These are phyloP conservation scores for Cerioporus squamosus DNA, from an alignment of 1,284 basidiomycete species.

Conservation along the genomic window DNA sequence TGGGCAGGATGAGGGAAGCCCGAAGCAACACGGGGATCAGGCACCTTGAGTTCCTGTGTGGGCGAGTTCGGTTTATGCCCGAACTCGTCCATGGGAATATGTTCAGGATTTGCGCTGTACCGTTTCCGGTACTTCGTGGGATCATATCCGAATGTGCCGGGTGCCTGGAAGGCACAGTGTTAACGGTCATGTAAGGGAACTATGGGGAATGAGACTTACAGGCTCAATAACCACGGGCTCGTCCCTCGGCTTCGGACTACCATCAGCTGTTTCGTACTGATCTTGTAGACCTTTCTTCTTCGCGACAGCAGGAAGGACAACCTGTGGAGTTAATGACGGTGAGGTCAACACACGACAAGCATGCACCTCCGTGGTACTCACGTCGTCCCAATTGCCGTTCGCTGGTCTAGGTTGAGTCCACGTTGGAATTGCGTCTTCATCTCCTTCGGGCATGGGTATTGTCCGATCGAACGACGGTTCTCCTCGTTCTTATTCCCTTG, in stretches of 20 bases:
- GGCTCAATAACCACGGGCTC: slow-evolving; percentile 45
- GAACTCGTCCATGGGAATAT: slow-evolving; percentile 71
- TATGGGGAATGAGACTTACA: slow-evolving; percentile 39
- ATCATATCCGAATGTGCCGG: slow-evolving; percentile 82
- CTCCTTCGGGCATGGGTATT: slow-evolving; percentile 63
- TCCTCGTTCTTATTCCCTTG: slow-evolving; percentile 29
- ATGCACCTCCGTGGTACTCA: slow-evolving; percentile 35
- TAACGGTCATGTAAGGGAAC: background rate
- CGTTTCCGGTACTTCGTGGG: slow-evolving; percentile 63
- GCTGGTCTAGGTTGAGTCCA: slow-evolving; percentile 74
- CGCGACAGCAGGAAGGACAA: slow-evolving; percentile 77
- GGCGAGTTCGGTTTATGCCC: slow-evolving; percentile 39
- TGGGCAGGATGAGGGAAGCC: slow-evolving; percentile 3
- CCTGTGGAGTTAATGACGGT: slow-evolving; percentile 36
- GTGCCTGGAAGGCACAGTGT: slow-evolving; percentile 54
- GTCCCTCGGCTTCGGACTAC: slow-evolving; percentile 57
- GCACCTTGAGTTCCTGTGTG: slow-evolving; percentile 28
- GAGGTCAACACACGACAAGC: background rate
- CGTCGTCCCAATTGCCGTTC: slow-evolving; percentile 80
- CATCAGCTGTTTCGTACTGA: slow-evolving; percentile 67
- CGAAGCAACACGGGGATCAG: slow-evolving; percentile 3
- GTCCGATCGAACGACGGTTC: slow-evolving; percentile 53
- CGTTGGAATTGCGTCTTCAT: slow-evolving; percentile 70
- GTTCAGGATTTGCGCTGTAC: slow-evolving; percentile 36
- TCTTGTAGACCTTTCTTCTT: slow-evolving; percentile 79